Evolutionary conservation across 2,329 filamentous ascomycete genomes (phyloP), one percentile per base, ranked within the genome.

Genomic region (Penicillium sp.): DNA sequence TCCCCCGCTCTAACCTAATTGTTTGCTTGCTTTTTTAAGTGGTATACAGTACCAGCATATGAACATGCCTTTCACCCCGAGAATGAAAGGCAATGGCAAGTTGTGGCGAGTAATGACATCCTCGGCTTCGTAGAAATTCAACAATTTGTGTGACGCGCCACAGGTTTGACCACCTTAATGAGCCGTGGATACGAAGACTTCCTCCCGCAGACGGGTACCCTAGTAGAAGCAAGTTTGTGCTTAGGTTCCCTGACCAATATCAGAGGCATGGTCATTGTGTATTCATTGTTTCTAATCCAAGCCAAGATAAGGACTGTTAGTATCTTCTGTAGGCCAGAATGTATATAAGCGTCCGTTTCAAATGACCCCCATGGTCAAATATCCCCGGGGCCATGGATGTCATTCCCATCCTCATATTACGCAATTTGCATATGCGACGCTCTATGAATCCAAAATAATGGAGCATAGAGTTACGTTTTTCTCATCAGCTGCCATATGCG

Each of bases 401-500:
- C 19, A 42, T 33, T 10, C n/a, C 22, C 8, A 3, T 9, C 3
- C 24, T 9, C 29, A 42, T 24, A 29, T 14, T 27, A 31, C 44
- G 21, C 29, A 45, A 31, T 10, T 47, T 26, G 42, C 52, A 22
- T 45, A 53, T 50, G 27, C 21, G 50, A 47, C 29, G 21, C 21
- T 14, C 22, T 42, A 33, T 35, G 11, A 13, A 44, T 14, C 24
- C 24, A 48, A 11, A 7, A 16, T 27, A 48, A 42, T 31, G 21
- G 33, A 49, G 47, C 22, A 46, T 57, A 22, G 29, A 57, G 59
- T 57, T 59, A 62, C 59, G 56, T 46, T 45, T 21, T 29, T 21
- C 13, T 26, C 52, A 56, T 62, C 57, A 62, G 49, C 55, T 59
- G 57, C 57, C 48, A 52, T 37, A 22, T 29, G 19, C 33, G 19